Percentiles rank a stretch among this genome's conserved stretches.
These are phyloP conservation scores for Apiospora koreana DNA, from an alignment of 2,329 filamentous ascomycete genomes.

Conservation along the genomic window DNA sequence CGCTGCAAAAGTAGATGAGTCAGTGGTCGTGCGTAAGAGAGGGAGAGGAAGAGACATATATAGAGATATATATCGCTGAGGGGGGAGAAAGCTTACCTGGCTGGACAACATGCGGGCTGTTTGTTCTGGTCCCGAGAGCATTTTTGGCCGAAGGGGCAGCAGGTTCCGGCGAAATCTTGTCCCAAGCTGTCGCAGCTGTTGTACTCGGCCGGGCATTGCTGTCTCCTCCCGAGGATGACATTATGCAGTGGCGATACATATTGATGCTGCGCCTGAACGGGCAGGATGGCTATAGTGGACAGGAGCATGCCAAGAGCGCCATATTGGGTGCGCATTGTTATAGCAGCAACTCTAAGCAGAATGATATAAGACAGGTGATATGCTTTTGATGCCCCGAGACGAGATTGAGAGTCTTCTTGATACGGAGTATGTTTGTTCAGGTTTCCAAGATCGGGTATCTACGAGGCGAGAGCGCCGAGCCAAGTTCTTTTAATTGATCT, in stretches of 20 bases:
- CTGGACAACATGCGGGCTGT: constrained; percentile 55
- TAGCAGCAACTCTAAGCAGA: background rate
- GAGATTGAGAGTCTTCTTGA: background rate
- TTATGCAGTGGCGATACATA: constrained; percentile 23
- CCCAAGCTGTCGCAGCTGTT: constrained; percentile 53
- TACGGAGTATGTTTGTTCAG: background rate
- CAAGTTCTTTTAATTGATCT: background rate
- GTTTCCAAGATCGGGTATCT: background rate
- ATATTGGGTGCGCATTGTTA: background rate
- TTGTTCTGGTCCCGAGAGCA: constrained; percentile 52
- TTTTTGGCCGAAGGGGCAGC: constrained; percentile 51
- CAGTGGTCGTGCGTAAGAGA: background rate
- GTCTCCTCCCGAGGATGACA: constrained; percentile 27
- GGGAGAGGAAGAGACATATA: background rate
- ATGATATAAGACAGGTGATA: background rate
- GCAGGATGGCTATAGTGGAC: background rate
- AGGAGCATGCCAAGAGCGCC: background rate
- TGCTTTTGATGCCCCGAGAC: background rate
- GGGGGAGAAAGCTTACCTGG: constrained; percentile 40
- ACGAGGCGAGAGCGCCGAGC: background rate
- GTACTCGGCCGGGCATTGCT: constrained; percentile 48
- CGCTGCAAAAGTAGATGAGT: constrained; percentile 33
- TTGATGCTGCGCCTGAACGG: constrained; percentile 9
- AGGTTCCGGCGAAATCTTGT: constrained; percentile 47
- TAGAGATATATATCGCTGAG: background rate